These are phyloP conservation scores for Parasarocladium wereldwijsianum DNA, from an alignment of 2,329 filamentous ascomycete species.

Conservation along the genomic window DNA sequence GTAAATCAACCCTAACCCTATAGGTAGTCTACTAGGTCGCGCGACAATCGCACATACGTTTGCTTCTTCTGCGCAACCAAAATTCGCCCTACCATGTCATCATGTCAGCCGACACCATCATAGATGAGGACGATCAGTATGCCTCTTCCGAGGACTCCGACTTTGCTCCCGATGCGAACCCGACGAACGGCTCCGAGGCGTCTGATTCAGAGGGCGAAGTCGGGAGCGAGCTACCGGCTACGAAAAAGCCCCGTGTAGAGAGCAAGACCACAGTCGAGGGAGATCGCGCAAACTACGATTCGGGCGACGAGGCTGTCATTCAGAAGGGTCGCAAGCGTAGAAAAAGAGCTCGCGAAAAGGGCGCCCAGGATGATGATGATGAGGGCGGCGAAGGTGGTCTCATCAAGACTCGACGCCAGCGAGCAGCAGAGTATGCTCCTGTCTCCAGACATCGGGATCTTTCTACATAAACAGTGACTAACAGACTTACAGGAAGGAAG, in stretches of 20 bases:
- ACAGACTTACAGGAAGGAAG: slow-evolving; percentile 31
- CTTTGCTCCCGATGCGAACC: slow-evolving; percentile 45
- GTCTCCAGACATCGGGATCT: not conserved
- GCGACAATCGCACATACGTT: no score
- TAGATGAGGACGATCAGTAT: slow-evolving; percentile 42
- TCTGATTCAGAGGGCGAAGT: slow-evolving; percentile 32
- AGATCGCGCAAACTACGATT: slow-evolving; percentile 41
- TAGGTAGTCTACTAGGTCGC: no score
- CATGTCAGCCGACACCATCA: slow-evolving; percentile 7
- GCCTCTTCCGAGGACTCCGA: slow-evolving; percentile 61
- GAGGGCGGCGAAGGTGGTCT: slow-evolving; percentile 45
- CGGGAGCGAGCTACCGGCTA: slow-evolving; percentile 10
- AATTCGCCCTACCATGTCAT: no score
- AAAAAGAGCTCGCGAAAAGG: slow-evolving; percentile 21
- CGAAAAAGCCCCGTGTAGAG: slow-evolving; percentile 7
- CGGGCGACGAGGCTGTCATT: slow-evolving; percentile 59
- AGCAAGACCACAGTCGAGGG: slow-evolving; percentile 8
- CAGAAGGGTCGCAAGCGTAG: slow-evolving; percentile 41
- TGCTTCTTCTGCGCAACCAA: no score
- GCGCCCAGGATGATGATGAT: slow-evolving; percentile 23
- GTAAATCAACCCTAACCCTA: no score
- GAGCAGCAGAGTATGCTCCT: slow-evolving; percentile 41
- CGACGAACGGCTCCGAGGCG: slow-evolving; percentile 30
- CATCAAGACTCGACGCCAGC: slow-evolving; percentile 59
- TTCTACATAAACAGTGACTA: slow-evolving; percentile 6